Base-by-base conservation (phyloP, 2,329 filamentous ascomycete species). In the Macrophomina pseudophaseolina region DNA sequence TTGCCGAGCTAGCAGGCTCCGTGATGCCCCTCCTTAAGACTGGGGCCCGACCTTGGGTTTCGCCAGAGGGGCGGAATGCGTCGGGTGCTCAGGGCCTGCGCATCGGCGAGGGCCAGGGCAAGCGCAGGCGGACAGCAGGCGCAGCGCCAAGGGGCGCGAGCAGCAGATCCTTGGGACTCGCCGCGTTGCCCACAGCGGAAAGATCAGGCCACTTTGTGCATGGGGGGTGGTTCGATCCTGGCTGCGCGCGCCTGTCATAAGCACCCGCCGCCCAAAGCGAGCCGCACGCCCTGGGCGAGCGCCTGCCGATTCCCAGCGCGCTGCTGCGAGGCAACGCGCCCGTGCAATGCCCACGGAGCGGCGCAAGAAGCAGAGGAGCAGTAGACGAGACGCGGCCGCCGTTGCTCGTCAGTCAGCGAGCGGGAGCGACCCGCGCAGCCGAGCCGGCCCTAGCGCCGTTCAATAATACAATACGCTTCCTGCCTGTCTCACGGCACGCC, bases 1-100 rank as follows among this genome's bases (percentile, higher is more conserved):
- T 62, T 62, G 49, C 58, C 58, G 58, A 62, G 58, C 42, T 23
- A 49, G 58, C 58, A 62, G 58, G 30, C 58, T 62, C 58, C 58
- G 60, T 64, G 60, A 64, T 62, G 60, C 60, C 60, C 60, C 60
- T 64, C 60, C 60, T 64, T 64, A 64, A 53, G 60, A 64, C 60
- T 64, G 60, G 60, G 49, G 60, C 46, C 56, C 60, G 60, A 30
- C 46, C 46, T 42, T 52, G 60, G 52, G 60, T 64, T 64, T 64
- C 60, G 60, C 59, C 33, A 52, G 46, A 64, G 46, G 33, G 49
- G 60, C 60, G 60, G 60, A 64, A 64, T 64, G 60, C 60, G 46
- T 52, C 60, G 60, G 58, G 58, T 49, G 44, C 58, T 49, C 58
- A 62, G 44, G 40, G 11, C 40, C 11, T 48, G 59, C 60, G 60